Conservation (phyloP, 768 basidiomycete species). For the Hydnomerulius pinastri region DNA sequence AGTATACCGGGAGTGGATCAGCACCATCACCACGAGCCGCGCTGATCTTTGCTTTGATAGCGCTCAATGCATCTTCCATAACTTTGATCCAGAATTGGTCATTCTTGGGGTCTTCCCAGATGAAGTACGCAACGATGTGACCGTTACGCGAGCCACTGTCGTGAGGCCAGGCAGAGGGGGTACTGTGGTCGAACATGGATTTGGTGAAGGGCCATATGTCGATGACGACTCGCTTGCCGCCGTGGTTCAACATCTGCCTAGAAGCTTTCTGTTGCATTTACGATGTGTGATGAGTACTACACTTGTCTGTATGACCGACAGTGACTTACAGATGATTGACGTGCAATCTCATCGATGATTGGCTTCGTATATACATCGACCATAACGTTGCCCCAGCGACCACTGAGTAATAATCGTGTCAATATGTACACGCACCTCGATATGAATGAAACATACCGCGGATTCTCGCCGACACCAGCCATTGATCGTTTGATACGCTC, state of each 20-base stretch:
- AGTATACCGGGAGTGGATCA: constrained; percentile 5
- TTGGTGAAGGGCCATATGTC: constrained; percentile 17
- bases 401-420: not conserved
- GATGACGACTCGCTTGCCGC: constrained; percentile 2
- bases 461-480: not conserved
- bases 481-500: not conserved
- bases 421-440: not conserved
- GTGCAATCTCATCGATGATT: constrained; percentile 1
- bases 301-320: not conserved
- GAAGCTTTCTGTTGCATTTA: not conserved
- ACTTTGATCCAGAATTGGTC: constrained; percentile 10
- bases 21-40: not conserved
- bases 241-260: not conserved
- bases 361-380: constrained; percentile 6
- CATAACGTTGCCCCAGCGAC: constrained; percentile 13
- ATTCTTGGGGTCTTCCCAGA: constrained; percentile 14
- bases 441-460: not conserved
- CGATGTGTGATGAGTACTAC: not conserved
- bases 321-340: not conserved
- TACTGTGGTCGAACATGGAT: constrained; percentile 14
- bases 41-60: not conserved
- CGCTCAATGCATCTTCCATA: constrained; percentile 2
- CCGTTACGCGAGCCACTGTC: constrained; percentile 3
- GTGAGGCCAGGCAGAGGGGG: constrained; percentile 17
- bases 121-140: constrained; percentile 12